Evolutionary conservation across 192 early-diverging fungal genomes (phyloP), one percentile per base, ranked within the genome.

Genomic region (Lobosporangium transversale): DNA sequence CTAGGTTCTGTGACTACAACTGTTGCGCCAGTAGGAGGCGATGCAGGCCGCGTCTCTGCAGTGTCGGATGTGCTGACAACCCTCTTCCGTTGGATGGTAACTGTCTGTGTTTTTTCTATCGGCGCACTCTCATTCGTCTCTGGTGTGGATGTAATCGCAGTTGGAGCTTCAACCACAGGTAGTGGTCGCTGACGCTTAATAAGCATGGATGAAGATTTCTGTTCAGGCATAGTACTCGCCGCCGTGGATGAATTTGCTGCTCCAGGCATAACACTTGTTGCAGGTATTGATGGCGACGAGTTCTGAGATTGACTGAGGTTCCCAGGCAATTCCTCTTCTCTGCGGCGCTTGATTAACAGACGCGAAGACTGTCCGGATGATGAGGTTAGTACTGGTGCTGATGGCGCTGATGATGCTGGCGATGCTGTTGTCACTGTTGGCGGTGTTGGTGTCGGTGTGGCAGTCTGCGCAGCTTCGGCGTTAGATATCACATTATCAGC

Each of bases 141-240:
- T 59, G 42, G 42, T 68, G 79, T 9, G 15, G 53, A 14, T 2
- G 47, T 20, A 1, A 33, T 42, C 1, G 47, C 24, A 1, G 36
- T 42, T 6, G 50, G 20, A 23, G 32, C 29, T 2, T 65, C 63
- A 8, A 69, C 66, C n/a, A 69, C 53, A 30, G 81, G 70, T 17
- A 59, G 54, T 45, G 59, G 53, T 40, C 62, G 48, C 36, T 70
- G 55, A 32, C 79, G 70, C 59, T 80, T 70, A 44, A 80, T 68
- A 59, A 67, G 24, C 68, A 47, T 65, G 26, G 66, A 53, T 56
- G 48, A 49, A 29, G 66, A 47, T 49, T 57, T 78, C 58, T 67
- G 61, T 53, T 64, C 78, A 29, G 52, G 48, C 20, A 32, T 36
- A 26, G 59, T 12, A 30, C 30, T 35, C 23, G 50, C 48, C 45